phyloP scores from a whole-genome alignment of 257 asterid genomes.

The Galeopsis tetrahit region DNA sequence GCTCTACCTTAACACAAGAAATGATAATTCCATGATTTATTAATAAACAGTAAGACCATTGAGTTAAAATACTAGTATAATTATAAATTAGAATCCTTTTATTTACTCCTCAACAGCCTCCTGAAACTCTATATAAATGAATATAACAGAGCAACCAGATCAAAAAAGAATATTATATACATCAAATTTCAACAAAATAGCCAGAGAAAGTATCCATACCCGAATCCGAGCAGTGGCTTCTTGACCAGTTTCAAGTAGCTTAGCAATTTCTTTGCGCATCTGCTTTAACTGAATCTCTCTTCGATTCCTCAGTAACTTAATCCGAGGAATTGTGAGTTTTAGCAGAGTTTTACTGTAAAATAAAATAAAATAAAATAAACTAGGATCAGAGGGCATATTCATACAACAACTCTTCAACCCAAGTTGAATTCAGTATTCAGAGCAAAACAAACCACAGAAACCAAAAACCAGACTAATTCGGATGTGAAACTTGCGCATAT shows the following conservation, averaged over 20 bases:
- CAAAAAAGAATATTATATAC: neutral
- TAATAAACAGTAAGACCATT: neutral
- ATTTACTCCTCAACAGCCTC: conserved; percentile 15
- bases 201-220: conserved; percentile 41
- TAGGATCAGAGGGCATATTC: conserved; percentile 30
- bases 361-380: neutral
- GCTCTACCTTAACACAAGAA: conserved; percentile 68
- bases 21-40: neutral
- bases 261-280: conserved; percentile 93
- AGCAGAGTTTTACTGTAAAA: conserved; percentile 80
- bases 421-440: conserved; percentile 18
- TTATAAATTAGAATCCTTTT: neutral
- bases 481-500: neutral
- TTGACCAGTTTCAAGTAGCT: conserved; percentile 97
- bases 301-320: conserved; percentile 88
- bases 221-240: conserved; percentile 98
- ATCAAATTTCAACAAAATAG: neutral
- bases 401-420: conserved; percentile 16
- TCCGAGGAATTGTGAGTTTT: conserved; percentile 84
- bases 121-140: conserved; percentile 16
- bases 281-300: conserved; percentile 90
- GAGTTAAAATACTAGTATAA: conserved; percentile 1
- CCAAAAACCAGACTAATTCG: neutral
- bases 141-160: conserved; percentile 1
- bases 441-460: neutral